Evolutionary conservation across 2,329 filamentous ascomycete species (phyloP), one percentile per base, ranked within the genome.

Genomic region (Magnaporthiopsis incrustans): DNA sequence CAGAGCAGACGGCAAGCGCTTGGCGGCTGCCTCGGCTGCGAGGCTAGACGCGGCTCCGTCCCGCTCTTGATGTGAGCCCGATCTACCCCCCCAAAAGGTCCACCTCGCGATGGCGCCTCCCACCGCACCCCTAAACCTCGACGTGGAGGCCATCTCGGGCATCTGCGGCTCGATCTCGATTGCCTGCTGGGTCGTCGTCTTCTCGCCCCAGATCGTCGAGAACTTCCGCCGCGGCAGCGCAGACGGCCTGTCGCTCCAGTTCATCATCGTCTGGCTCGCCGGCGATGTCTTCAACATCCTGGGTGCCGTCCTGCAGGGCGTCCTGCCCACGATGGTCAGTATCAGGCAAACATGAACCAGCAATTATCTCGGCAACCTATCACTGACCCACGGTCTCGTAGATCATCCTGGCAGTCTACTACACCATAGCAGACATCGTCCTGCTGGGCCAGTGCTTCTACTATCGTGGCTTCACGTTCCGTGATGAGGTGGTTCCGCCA

Each of bases 171-270:
- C 93, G 11, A 93, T 99, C 69, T 97, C 92, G 59, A 97, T 99
- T 73, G 93, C 93, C 62, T 97, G 93, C 74, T 97, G 95, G 95
- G 90, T 98, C 65, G 91, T 98, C 50, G 95, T 99, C 65, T 99
- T 97, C 79, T 95, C 92, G 0, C 95, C 95, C 2, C 95, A 99
- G 71, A 97, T 99, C 70, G 89, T 70, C 59, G 69, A 70, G 57
- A 70, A 70, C 65, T 70, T 70, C 62, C 68, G 69, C 14, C 69
- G 69, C 8, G 63, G 67, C 57, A 69, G 64, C 32, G 69, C 69
- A 35, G 69, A 70, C 25, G 69, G 69, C 30, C 65, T 70, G 18
- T 70, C 69, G 1, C 66, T 70, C 22, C 89, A 94, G 64, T 99
- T 98, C 79, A 87, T 98, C 72, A 88, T 96, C 66, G 85, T 96